Conservation (phyloP, 352 stramenopile species). For the Plasmopara viticola region DNA sequence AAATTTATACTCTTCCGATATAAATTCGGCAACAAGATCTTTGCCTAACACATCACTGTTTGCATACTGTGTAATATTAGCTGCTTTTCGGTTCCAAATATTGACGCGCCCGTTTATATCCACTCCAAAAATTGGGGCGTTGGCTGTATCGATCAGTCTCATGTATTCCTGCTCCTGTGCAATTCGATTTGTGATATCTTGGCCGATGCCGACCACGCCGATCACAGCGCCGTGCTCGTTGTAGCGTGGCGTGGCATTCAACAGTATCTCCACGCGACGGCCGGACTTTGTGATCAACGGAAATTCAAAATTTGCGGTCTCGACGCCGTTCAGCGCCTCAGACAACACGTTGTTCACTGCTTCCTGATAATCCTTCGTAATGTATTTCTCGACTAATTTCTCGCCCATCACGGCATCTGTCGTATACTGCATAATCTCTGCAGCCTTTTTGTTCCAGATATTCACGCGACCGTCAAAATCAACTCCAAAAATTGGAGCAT, state of each 20-base stretch:
- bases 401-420: conserved; percentile 37
- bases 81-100: conserved; percentile 19
- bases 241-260: conserved; percentile 17
- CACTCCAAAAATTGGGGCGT: conserved; percentile 12
- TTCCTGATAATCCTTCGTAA: conserved; percentile 17
- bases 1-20: conserved; percentile 9
- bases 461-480: conserved; percentile 53
- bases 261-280: conserved; percentile 16
- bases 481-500: conserved; percentile 68
- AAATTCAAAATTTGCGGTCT: conserved; percentile 8
- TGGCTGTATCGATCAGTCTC: conserved; percentile 27
- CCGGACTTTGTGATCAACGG: conserved; percentile 14
- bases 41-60: conserved; percentile 33
- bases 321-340: conserved; percentile 14
- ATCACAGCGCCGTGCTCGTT: conserved; percentile 18
- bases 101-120: conserved; percentile 12
- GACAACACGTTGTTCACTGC: conserved; percentile 14
- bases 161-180: conserved; percentile 19
- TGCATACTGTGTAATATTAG: conserved; percentile 36
- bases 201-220: conserved; percentile 18
- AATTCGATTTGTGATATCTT: conserved; percentile 20
- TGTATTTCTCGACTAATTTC: conserved; percentile 28
- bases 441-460: conserved; percentile 4
- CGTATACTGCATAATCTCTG: conserved; percentile 57
- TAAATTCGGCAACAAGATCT: conserved; percentile 20